phyloP scores from a whole-genome alignment of 1,139 yeast species.

The Diutina ranongensis region DNA sequence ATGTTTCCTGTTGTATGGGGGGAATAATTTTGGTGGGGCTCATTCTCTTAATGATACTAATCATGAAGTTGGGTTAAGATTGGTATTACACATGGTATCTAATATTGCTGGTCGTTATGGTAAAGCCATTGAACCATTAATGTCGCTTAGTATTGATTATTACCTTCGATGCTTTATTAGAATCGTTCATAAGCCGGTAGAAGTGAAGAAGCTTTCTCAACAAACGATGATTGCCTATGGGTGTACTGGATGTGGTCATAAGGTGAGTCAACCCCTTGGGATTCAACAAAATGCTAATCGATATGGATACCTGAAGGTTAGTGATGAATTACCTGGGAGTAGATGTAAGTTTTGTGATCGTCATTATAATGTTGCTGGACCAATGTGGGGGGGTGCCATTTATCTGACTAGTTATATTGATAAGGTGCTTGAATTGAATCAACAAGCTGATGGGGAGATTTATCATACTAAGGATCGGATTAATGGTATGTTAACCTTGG shows the following conservation, averaged over 20 bases:
- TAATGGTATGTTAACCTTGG: conserved; percentile 85
- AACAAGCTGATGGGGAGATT: conserved; percentile 25
- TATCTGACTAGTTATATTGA: conserved; percentile 61
- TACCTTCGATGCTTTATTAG: conserved; percentile 79
- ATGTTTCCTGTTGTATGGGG: conserved; percentile 90
- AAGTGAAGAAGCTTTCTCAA: conserved; percentile 65
- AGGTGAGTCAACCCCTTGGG: conserved; percentile 65
- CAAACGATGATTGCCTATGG: conserved; percentile 70
- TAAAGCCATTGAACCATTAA: conserved; percentile 73
- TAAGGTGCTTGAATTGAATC: conserved; percentile 45
- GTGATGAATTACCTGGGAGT: conserved; percentile 10
- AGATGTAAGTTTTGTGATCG: conserved; percentile 63
- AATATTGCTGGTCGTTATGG: conserved; percentile 85
- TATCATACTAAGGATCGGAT: conserved; percentile 79
- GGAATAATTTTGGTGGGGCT: conserved; percentile 57
- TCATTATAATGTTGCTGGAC: conserved; percentile 76
- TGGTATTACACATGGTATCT: conserved; percentile 68
- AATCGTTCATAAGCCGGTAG: conserved; percentile 65
- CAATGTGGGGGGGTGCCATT: conserved; percentile 85
- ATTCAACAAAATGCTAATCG: neutral
- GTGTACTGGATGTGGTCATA: conserved; percentile 82
- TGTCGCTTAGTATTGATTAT: conserved; percentile 80
- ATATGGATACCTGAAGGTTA: neutral
- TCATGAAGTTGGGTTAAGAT: conserved; percentile 85
- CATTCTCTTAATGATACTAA: conserved; percentile 69